A percentile compares a stretch with the other conserved stretches of the same genome.
These are phyloP conservation scores for Rutstroemia sp. DNA, from an alignment of 2,329 filamentous ascomycete species.

Conservation along the genomic window DNA sequence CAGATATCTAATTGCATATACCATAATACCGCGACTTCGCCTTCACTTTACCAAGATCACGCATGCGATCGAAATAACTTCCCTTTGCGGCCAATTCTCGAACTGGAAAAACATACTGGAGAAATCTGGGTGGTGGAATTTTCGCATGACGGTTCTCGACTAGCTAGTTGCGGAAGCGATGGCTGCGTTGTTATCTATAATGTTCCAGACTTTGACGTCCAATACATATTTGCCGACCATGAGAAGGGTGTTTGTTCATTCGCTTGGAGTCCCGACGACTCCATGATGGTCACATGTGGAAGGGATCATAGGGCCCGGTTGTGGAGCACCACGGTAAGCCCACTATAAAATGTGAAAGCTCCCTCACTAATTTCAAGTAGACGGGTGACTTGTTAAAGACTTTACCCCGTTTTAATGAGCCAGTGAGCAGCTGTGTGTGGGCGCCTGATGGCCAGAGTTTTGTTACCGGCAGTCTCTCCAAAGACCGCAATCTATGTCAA, in stretches of 20 bases:
- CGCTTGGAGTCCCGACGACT: conserved; percentile 88
- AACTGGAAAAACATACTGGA: conserved; percentile 65
- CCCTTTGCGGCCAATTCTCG: conserved; percentile 61
- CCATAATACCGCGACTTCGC: conserved; percentile 72
- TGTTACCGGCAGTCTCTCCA: conserved; percentile 70
- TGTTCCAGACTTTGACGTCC: conserved; percentile 57
- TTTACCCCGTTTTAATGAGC: conserved; percentile 68
- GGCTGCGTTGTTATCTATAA: conserved; percentile 76
- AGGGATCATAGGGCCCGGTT: conserved; percentile 66
- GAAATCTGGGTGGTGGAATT: conserved; percentile 93
- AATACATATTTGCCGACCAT: conserved; percentile 58
- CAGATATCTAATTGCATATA: conserved; percentile 82
- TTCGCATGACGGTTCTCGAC: conserved; percentile 73
- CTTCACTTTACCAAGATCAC: conserved; percentile 86
- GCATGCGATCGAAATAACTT: conserved; percentile 73
- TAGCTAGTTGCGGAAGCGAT: conserved; percentile 78
- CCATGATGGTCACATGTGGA: conserved; percentile 76
- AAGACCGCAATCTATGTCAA: conserved; percentile 56
- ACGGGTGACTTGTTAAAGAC: conserved; percentile 55
- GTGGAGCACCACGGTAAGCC: conserved; percentile 63
- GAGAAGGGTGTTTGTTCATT: conserved; percentile 68
- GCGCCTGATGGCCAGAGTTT: conserved; percentile 69
- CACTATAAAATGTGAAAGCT: background rate
- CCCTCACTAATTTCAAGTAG: conserved; percentile 34
- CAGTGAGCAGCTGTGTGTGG: conserved; percentile 89